Evolutionary conservation across 2,329 filamentous ascomycete species (phyloP).

Genomic region (Trichoderma atroviride): DNA sequence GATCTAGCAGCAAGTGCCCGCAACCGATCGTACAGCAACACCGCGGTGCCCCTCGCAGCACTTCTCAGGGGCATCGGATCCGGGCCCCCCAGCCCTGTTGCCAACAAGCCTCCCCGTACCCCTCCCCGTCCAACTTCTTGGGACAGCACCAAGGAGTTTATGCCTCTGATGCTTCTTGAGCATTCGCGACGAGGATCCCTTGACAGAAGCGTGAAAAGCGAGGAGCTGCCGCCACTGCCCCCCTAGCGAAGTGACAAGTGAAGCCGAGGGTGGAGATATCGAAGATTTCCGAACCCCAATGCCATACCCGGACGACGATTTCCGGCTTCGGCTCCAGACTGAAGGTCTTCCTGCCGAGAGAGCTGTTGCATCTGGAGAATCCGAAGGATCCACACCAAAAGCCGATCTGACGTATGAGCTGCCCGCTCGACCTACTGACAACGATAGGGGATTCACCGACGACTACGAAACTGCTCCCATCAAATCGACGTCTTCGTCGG

Average conservation of each 20-base stretch:
- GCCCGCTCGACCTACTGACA: slow-evolving; percentile 30
- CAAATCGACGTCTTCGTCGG: slow-evolving; percentile 44
- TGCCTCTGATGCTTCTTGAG: slow-evolving; percentile 82
- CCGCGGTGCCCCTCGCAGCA: slow-evolving; percentile 60
- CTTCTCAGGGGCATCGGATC: slow-evolving; percentile 55
- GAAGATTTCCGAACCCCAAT: slow-evolving; percentile 32
- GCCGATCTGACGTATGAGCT: slow-evolving; percentile 49
- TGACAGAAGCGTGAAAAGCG: slow-evolving; percentile 37
- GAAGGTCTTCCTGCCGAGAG: slow-evolving; percentile 37
- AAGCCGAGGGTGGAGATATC: slow-evolving; percentile 26
- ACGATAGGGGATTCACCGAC: background rate
- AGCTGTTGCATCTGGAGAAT: slow-evolving; percentile 56
- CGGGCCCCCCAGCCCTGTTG: slow-evolving; percentile 46
- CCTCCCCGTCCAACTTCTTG: slow-evolving; percentile 60
- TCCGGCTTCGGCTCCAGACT: slow-evolving; percentile 48
- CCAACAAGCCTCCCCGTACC: slow-evolving; percentile 40
- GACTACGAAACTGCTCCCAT: slow-evolving; percentile 43
- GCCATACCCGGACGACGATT: background rate
- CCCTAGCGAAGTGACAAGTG: slow-evolving; percentile 44
- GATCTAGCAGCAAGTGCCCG: slow-evolving; percentile 31
- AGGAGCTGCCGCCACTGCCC: slow-evolving; percentile 54
- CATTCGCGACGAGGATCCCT: slow-evolving; percentile 49
- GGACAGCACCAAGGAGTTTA: slow-evolving; percentile 70
- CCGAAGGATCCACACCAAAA: slow-evolving; percentile 69
- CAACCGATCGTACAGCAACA: slow-evolving; percentile 56